Conservation (phyloP, 2,329 filamentous ascomycete species). For the Amphichorda felina region DNA sequence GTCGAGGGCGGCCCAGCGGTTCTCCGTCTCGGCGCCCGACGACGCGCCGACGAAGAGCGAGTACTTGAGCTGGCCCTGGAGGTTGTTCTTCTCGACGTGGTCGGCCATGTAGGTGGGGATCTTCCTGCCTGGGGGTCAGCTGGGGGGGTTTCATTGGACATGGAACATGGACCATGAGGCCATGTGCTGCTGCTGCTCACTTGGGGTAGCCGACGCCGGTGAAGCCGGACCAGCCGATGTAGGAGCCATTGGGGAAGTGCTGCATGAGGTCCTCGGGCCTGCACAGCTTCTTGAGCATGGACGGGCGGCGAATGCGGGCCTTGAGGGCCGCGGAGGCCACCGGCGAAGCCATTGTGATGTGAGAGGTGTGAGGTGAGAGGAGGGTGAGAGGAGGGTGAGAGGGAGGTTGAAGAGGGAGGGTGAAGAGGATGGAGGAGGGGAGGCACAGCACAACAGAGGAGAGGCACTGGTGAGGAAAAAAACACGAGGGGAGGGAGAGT, state of each 20-base stretch:
- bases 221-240: conserved; percentile 86
- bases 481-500: too few species aligned
- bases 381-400: neutral
- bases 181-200: conserved; percentile 17
- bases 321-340: conserved; percentile 60
- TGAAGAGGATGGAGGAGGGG: neutral
- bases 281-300: conserved; percentile 69
- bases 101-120: conserved; percentile 76
- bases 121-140: conserved; percentile 42
- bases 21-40: conserved; percentile 81
- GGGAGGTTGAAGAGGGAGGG: neutral
- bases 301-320: conserved; percentile 62
- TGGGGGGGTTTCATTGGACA: neutral
- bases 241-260: conserved; percentile 73
- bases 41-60: conserved; percentile 84
- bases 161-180: conserved; percentile 2
- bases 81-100: conserved; percentile 75
- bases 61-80: conserved; percentile 78
- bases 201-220: conserved; percentile 86
- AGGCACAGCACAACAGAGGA: too few species aligned
- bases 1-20: conserved; percentile 77
- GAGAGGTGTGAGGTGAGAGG: neutral
- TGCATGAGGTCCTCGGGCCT: conserved; percentile 69
- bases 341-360: neutral
- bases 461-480: too few species aligned